Conservation (phyloP, 495 filamentous ascomycete genomes). For the Penicillium goetzii region DNA sequence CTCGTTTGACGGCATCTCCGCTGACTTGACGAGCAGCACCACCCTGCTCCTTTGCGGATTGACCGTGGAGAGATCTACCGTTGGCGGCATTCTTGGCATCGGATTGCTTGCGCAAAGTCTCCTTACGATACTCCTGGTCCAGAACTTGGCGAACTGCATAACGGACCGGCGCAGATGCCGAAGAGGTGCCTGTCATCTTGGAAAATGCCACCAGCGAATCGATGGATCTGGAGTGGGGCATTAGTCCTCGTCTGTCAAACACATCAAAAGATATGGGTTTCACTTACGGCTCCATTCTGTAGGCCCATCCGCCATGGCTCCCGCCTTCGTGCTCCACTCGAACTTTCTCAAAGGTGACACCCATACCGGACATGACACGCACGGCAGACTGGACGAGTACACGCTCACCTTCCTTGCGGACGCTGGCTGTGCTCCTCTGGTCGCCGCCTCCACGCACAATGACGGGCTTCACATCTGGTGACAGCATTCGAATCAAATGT, state of each 20-base stretch:
- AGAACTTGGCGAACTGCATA: slow-evolving; percentile 92
- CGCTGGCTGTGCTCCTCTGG: slow-evolving; percentile 72
- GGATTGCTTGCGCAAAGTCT: slow-evolving; percentile 61
- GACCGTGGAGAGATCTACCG: slow-evolving; percentile 32
- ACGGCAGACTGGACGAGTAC: slow-evolving; percentile 77
- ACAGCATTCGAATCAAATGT: slow-evolving; percentile 77
- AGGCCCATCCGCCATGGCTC: slow-evolving; percentile 70
- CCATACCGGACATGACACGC: slow-evolving; percentile 73
- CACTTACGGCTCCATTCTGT: slow-evolving; percentile 92
- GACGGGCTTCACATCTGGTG: slow-evolving; percentile 91
- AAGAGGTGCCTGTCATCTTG: slow-evolving; percentile 33
- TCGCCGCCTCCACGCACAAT: slow-evolving; percentile 75
- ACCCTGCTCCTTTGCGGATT: slow-evolving; percentile 45
- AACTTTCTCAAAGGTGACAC: slow-evolving; percentile 80
- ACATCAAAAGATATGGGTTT: not conserved
- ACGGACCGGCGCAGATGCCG: slow-evolving; percentile 63
- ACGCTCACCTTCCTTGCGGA: slow-evolving; percentile 83
- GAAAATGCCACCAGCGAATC: slow-evolving; percentile 63
- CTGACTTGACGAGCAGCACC: slow-evolving; percentile 32
- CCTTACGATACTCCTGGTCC: slow-evolving; percentile 82
- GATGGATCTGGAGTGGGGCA: slow-evolving; percentile 55
- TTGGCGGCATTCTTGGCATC: slow-evolving; percentile 53
- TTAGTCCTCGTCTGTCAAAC: slow-evolving; percentile 29
- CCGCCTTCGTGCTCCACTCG: slow-evolving; percentile 70
- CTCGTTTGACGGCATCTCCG: slow-evolving; percentile 63